Evolutionary conservation across 2,329 filamentous ascomycete genomes (phyloP).

Genomic region (Aspergillus fijiensis): DNA sequence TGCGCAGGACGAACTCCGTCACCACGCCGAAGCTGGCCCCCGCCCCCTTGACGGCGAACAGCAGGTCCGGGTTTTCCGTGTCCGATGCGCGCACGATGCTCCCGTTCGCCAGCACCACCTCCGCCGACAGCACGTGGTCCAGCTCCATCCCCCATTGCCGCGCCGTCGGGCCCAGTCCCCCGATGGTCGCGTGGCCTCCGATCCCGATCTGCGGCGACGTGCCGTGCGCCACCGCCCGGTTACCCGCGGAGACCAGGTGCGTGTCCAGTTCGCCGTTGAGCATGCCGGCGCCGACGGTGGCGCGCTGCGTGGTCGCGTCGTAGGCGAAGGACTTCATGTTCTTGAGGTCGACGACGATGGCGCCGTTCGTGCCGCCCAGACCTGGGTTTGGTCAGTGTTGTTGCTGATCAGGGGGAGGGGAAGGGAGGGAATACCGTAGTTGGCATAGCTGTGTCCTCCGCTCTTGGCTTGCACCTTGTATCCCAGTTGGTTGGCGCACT

Average conservation of each 20-base stretch:
- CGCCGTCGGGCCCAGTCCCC: conserved; percentile 40
- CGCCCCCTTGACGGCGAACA: conserved; percentile 40
- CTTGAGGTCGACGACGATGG: conserved; percentile 31
- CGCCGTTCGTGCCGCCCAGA: conserved; percentile 33
- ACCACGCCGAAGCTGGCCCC: conserved; percentile 41
- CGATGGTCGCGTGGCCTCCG: conserved; percentile 44
- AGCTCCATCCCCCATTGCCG: conserved; percentile 53
- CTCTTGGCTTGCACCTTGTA: conserved; percentile 53
- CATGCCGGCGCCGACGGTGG: conserved; percentile 37
- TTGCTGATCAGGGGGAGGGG: background rate
- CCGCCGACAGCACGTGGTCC: conserved; percentile 50
- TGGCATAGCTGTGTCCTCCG: conserved; percentile 57
- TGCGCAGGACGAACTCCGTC: conserved; percentile 40
- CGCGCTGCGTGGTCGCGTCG: conserved; percentile 29
- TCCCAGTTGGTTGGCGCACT: conserved; percentile 44
- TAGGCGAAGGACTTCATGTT: conserved; percentile 34
- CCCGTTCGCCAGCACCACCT: conserved; percentile 48
- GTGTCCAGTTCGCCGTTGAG: conserved; percentile 33
- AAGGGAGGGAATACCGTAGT: conserved; percentile 39
- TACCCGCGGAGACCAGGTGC: conserved; percentile 30
- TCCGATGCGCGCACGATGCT: conserved; percentile 33
- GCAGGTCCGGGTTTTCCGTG: conserved; percentile 31
- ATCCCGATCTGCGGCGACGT: conserved; percentile 40
- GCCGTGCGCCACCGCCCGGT: conserved; percentile 41
- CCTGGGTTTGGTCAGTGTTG: conserved; percentile 14